Evolutionary conservation across 2,329 filamentous ascomycete species (phyloP), one percentile per base, ranked within the genome.

Genomic region (Penicillium aurantiogriseum): DNA sequence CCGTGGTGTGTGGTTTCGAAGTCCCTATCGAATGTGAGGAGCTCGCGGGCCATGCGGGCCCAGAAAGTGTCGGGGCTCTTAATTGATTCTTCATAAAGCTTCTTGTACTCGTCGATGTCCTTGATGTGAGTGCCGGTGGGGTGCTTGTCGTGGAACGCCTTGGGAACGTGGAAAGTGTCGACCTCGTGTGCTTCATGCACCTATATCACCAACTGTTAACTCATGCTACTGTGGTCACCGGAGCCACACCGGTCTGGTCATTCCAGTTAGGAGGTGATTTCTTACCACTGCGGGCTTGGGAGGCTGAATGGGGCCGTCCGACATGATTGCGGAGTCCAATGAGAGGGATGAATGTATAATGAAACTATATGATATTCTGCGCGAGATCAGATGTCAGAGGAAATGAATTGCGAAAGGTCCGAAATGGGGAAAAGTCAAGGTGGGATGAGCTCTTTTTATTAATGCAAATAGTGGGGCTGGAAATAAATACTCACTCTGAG

Each of bases 1-100:
- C 94, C 94, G 58, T 83, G 85, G 74, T 86, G 86, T 52, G 95
- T 92, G 13, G 92, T 97, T 76, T 96, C 80, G 78, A 99, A 99
- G 73, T 97, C 93, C 65, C 84, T 85, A 65, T 91, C 87, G 90
- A 94, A 99, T 50, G 89, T 88, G 67, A 99, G 84, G 54, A 97
- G 86, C 69, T 97, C 92, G 63, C 92, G 90, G 49, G 92, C 94
- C 74, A 89, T 83, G 64, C 83, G 84, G 60, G 83, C 92, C 92
- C 93, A 99, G 81, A 97, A 99, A 75, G 89, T 87, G 63, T 92
- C 81, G 49, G 94, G 93, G 68, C 94, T 82, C 67, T 88, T 88
- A 74, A 99, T 97, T 47, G 94, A 99, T 79, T 99, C 83, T 70
- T 86, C 84, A 75, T 88, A 88, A 67, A 88, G 78, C 71, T 81